Conservation (phyloP, 441 rosid species). For the Eruca vesicaria region DNA sequence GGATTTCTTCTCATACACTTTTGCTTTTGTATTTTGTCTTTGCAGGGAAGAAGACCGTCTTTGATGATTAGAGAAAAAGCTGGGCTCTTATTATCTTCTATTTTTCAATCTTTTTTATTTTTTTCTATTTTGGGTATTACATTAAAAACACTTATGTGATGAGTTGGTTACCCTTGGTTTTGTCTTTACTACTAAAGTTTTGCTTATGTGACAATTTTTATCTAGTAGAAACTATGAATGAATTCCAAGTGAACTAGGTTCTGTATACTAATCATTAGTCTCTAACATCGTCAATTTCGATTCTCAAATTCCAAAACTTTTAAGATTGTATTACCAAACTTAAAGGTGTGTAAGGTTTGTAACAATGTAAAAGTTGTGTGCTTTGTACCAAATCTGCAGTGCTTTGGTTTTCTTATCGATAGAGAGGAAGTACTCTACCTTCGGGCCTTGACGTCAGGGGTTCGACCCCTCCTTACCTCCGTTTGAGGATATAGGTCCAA, state of each 20-base stretch:
- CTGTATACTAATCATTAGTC: not conserved
- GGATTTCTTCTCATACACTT: not conserved
- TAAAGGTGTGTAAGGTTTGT: not conserved
- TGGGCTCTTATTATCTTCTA: not conserved
- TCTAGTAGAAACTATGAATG: not conserved
- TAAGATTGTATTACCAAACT: not conserved
- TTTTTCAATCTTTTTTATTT: not conserved
- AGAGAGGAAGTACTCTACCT: not conserved
- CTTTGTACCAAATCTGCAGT: not conserved
- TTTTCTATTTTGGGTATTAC: not conserved
- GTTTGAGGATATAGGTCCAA: no score
- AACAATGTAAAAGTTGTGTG: not conserved
- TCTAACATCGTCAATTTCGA: not conserved
- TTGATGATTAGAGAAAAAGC: slow-evolving; percentile 38
- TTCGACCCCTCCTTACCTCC: no score
- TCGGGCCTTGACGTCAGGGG: no score
- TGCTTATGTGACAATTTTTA: not conserved
- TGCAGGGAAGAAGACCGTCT: slow-evolving; percentile 69
- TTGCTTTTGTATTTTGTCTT: slow-evolving; percentile 5
- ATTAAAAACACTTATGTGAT: not conserved
- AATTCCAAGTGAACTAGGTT: not conserved
- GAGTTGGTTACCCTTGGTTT: not conserved
- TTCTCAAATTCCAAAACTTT: not conserved
- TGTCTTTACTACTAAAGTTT: not conserved
- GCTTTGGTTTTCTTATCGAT: not conserved